Evolutionary conservation across 164 flowering plant genomes (phyloP).

Genomic region (Houttuynia cordata): DNA sequence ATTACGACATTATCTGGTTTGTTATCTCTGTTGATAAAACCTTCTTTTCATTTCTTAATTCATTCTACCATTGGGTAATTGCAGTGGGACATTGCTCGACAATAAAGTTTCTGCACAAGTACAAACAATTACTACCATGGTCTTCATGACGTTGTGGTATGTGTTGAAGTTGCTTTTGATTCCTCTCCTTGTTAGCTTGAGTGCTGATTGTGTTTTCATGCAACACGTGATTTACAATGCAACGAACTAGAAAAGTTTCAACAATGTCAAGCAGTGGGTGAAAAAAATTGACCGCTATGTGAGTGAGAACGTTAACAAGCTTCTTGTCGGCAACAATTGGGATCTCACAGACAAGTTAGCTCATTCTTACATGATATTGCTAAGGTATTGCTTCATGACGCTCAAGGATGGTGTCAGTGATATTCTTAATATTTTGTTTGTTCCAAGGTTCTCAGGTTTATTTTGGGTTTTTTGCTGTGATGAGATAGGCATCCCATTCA

Average conservation of each 20-base stretch:
- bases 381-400: conserved; percentile 13
- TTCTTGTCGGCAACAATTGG: conserved; percentile 31
- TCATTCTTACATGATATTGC: conserved; percentile 26
- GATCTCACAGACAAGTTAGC: conserved; percentile 27
- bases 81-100: conserved; percentile 83
- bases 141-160: conserved; percentile 72
- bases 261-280: conserved; percentile 35
- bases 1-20: no score
- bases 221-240: conserved; percentile 29
- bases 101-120: conserved; percentile 74
- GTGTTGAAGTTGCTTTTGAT: conserved; percentile 7
- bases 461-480: conserved; percentile 3
- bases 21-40: no score
- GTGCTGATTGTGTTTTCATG: no score
- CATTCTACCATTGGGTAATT: no score
- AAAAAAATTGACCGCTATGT: conserved; percentile 33
- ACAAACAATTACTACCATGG: conserved; percentile 87
- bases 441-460: no score
- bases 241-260: conserved; percentile 32
- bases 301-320: conserved; percentile 35
- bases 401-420: no score
- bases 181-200: not conserved
- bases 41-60: no score
- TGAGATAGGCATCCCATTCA: conserved; percentile 32
- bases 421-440: no score